Evolutionary conservation across 345 rosid species (phyloP).

Genomic region (Microthlaspi erraticum): DNA sequence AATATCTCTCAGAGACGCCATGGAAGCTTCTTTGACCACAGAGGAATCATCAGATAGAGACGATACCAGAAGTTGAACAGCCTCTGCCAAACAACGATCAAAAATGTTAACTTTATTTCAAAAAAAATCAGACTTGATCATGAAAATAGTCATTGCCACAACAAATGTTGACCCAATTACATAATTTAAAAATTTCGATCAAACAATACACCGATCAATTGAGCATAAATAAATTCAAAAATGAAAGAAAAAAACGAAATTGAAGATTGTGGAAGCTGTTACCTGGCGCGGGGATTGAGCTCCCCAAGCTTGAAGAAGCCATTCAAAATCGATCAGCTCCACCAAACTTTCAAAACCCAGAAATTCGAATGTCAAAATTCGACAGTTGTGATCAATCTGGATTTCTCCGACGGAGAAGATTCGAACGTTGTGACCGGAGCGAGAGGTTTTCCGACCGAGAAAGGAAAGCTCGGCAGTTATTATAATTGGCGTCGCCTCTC

Average conservation of each 20-base stretch:
- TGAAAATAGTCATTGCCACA: constrained; percentile 2
- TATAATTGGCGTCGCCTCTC: constrained; percentile 33
- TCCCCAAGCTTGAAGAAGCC: constrained; percentile 83
- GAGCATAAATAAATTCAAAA: neutral
- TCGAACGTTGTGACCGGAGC: neutral
- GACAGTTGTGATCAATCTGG: constrained; percentile 24
- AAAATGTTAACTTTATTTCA: constrained; percentile 23
- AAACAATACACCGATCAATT: constrained; percentile 22
- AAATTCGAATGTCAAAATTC: constrained; percentile 7
- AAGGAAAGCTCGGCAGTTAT: constrained; percentile 13
- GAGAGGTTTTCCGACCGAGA: constrained; percentile 15
- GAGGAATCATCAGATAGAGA: constrained; percentile 87
- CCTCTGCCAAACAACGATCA: constrained; percentile 57
- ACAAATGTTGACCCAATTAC: constrained; percentile 38
- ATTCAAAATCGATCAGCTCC: constrained; percentile 48
- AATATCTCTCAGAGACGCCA: constrained; percentile 84
- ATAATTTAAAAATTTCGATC: neutral
- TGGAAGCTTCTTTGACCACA: constrained; percentile 73
- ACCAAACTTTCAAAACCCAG: neutral
- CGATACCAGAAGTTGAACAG: constrained; percentile 79
- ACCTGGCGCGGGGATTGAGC: constrained; percentile 79
- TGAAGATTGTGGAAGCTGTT: constrained; percentile 22
- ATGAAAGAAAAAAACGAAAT: neutral
- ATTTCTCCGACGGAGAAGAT: constrained; percentile 6
- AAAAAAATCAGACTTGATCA: constrained; percentile 26